These are phyloP conservation scores for Marsdenia floribunda DNA, from an alignment of 257 asterid species.

Conservation along the genomic window DNA sequence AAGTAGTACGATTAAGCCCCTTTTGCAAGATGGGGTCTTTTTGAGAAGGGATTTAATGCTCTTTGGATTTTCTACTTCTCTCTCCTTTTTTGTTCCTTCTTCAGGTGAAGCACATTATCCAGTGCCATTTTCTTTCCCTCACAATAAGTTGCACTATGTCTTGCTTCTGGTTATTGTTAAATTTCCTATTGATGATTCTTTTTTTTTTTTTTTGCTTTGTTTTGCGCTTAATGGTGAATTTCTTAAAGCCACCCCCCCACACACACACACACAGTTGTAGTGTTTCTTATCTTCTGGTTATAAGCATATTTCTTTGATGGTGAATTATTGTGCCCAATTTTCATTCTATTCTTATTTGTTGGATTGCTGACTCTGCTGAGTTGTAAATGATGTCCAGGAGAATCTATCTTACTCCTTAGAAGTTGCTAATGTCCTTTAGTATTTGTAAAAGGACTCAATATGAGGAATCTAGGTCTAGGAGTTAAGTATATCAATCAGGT, in stretches of 20 bases:
- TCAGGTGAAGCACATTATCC: constrained; percentile 11
- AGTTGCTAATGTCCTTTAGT: background rate
- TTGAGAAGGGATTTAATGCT: constrained; percentile 25
- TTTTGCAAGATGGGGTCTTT: constrained; percentile 10
- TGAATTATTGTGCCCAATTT: background rate
- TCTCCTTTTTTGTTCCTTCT: constrained; percentile 13
- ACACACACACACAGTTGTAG: background rate
- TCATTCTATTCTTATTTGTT: background rate
- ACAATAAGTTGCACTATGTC: background rate
- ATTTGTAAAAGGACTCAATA: background rate
- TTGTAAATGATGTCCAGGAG: background rate
- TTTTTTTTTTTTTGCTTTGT: too few species aligned
- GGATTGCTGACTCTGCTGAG: background rate
- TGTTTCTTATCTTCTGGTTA: background rate
- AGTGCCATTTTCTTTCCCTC: too few species aligned
- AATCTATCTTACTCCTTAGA: background rate
- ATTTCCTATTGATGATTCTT: too few species aligned
- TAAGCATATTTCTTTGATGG: background rate
- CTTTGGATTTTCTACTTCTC: constrained; percentile 22
- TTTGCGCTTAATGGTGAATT: background rate
- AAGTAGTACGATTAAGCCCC: constrained; percentile 7
- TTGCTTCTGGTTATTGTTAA: background rate
- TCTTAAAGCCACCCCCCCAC: too few species aligned
- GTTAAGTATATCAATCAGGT: background rate
- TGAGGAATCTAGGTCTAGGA: background rate